These are phyloP conservation scores for Neurospora sp. DNA, from an alignment of 495 filamentous ascomycete species.

Conservation along the genomic window DNA sequence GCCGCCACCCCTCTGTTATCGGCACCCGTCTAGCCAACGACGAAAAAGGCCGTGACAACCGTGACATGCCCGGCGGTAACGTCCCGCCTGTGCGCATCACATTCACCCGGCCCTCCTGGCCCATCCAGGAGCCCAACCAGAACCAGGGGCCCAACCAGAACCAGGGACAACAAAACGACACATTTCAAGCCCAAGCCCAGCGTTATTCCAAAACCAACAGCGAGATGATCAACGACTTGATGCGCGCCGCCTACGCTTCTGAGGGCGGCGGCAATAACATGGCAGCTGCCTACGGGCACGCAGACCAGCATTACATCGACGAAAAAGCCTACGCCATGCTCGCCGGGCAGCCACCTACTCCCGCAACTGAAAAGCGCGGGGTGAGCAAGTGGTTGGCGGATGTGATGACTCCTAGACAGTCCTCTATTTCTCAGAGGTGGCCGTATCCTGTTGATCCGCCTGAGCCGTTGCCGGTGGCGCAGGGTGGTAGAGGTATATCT, in stretches of 20 bases:
- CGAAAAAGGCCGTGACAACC: not conserved
- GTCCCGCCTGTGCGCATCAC: not conserved
- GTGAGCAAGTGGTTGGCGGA: not conserved
- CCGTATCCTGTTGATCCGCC: not conserved
- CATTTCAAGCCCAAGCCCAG: not conserved
- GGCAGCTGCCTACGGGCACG: not conserved
- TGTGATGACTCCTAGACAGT: not conserved
- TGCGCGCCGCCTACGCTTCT: not conserved
- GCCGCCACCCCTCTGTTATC: not conserved
- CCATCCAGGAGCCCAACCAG: constrained; percentile 27
- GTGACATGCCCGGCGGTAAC: not conserved
- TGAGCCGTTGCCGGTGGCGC: not conserved
- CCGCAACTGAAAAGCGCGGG: not conserved
- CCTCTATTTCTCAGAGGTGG: not conserved
- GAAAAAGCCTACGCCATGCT: not conserved
- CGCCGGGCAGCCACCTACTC: not conserved
- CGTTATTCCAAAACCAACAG: not conserved
- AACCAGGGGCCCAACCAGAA: constrained; percentile 3
- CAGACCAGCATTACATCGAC: not conserved
- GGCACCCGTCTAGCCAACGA: not conserved
- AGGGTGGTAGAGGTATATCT: not conserved
- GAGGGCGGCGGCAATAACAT: not conserved
- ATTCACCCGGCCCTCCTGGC: not conserved
- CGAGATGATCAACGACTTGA: not conserved
- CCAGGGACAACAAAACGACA: constrained; percentile 20